Evolutionary conservation across 2,329 filamentous ascomycete species (phyloP).

Genomic region (Alternaria gansuensis): DNA sequence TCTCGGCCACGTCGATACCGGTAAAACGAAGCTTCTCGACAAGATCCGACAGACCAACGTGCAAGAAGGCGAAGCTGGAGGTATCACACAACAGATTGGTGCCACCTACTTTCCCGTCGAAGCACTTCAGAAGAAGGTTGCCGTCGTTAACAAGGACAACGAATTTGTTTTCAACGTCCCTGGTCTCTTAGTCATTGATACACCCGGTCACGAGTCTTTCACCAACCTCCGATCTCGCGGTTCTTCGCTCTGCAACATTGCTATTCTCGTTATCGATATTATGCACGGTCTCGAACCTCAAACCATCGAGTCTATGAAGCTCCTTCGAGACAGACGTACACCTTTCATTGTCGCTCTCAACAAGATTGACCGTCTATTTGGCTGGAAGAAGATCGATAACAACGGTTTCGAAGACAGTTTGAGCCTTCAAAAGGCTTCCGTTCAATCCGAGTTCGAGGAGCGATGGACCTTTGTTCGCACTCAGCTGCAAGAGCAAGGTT

Average conservation of each 20-base stretch:
- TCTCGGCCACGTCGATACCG: constrained; percentile 99
- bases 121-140: constrained; percentile 89
- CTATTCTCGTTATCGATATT: constrained; percentile 98
- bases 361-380: constrained; percentile 99
- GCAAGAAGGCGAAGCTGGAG: constrained; percentile 97
- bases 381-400: constrained; percentile 98
- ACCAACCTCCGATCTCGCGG: constrained; percentile 96
- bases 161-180: constrained; percentile 97
- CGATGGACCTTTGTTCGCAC: constrained; percentile 90
- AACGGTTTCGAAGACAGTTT: constrained; percentile 97
- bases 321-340: constrained; percentile 91
- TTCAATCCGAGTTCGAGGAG: constrained; percentile 93
- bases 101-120: constrained; percentile 98
- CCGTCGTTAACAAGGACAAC: constrained; percentile 89
- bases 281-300: constrained; percentile 99
- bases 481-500: constrained; percentile 93
- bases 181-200: constrained; percentile 95
- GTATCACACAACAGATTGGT: constrained; percentile 99
- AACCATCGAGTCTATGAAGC: constrained; percentile 94
- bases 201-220: constrained; percentile 99
- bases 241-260: constrained; percentile 98
- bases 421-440: constrained; percentile 86
- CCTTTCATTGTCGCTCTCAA: constrained; percentile 98
- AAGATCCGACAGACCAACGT: constrained; percentile 99
- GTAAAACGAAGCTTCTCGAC: constrained; percentile 98